Evolutionary conservation across 345 rosid species (phyloP).

Genomic region (Murraya koenigii): DNA sequence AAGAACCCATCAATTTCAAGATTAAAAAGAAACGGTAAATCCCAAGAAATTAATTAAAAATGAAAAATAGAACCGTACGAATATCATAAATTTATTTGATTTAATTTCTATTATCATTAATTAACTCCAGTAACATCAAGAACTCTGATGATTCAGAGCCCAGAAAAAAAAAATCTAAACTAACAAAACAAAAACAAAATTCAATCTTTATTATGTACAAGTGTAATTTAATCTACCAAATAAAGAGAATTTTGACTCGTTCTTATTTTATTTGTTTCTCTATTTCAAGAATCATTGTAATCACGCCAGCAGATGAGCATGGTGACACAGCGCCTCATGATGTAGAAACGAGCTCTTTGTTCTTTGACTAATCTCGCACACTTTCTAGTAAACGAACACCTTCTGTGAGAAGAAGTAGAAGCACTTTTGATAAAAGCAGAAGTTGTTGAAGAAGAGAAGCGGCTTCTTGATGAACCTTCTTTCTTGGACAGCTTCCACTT

Average conservation of each 20-base stretch:
- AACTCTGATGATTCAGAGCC: too few species aligned
- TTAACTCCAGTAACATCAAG: too few species aligned
- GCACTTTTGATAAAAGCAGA: constrained; percentile 39
- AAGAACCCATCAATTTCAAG: not conserved
- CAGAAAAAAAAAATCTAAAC: not conserved
- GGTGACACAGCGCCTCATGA: constrained; percentile 82
- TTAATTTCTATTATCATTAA: too few species aligned
- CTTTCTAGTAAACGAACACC: constrained; percentile 74
- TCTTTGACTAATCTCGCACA: constrained; percentile 82
- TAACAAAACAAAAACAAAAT: constrained; percentile 3
- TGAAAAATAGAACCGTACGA: too few species aligned
- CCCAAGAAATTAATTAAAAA: too few species aligned
- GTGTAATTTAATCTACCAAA: constrained; percentile 23
- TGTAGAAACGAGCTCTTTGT: constrained; percentile 92
- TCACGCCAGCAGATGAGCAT: constrained; percentile 98
- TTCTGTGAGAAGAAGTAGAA: constrained; percentile 30
- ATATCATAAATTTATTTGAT: too few species aligned
- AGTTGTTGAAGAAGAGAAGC: constrained; percentile 16
- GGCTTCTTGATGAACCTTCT: constrained; percentile 57
- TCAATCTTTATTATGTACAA: constrained; percentile 45
- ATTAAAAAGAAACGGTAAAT: too few species aligned
- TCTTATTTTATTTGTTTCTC: not conserved
- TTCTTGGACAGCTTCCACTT: constrained; percentile 66
- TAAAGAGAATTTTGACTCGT: not conserved
- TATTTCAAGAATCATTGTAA: constrained; percentile 57